Evolutionary conservation across 495 filamentous ascomycete species (phyloP).

Genomic region (Peziza echinospora): DNA sequence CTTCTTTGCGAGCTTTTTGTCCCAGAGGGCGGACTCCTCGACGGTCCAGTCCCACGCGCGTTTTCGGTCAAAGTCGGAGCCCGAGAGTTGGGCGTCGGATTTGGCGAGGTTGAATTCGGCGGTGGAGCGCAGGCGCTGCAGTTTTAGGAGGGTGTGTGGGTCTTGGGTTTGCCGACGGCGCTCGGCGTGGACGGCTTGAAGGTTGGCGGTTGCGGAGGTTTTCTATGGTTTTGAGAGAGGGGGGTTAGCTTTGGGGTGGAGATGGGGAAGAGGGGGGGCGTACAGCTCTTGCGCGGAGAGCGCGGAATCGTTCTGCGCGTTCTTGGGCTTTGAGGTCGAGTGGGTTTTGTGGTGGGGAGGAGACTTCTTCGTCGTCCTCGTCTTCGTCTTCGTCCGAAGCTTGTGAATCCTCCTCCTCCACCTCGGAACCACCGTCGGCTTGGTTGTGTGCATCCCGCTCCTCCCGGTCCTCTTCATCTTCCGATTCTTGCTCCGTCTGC

Average conservation of each 20-base stretch:
- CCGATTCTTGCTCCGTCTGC: no score
- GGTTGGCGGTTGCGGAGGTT: slow-evolving; percentile 50
- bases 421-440: neutral
- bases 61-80: slow-evolving; percentile 91
- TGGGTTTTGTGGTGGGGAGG: slow-evolving; percentile 5
- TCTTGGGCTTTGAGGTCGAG: slow-evolving; percentile 31
- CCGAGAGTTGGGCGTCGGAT: slow-evolving; percentile 61
- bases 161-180: slow-evolving; percentile 60
- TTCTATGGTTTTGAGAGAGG: slow-evolving; percentile 25
- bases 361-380: neutral
- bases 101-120: slow-evolving; percentile 85
- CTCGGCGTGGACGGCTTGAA: slow-evolving; percentile 66
- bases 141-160: slow-evolving; percentile 43
- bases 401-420: slow-evolving; percentile 2
- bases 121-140: slow-evolving; percentile 61
- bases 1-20: slow-evolving; percentile 71
- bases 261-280: slow-evolving; percentile 9
- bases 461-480: neutral
- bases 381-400: neutral
- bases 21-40: slow-evolving; percentile 86
- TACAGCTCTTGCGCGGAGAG: slow-evolving; percentile 58
- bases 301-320: slow-evolving; percentile 52
- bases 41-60: slow-evolving; percentile 96
- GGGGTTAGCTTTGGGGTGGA: slow-evolving; percentile 10
- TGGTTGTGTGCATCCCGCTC: no score